phyloP scores from a whole-genome alignment of 768 basidiomycete species.

The Lactifluus piperatus region DNA sequence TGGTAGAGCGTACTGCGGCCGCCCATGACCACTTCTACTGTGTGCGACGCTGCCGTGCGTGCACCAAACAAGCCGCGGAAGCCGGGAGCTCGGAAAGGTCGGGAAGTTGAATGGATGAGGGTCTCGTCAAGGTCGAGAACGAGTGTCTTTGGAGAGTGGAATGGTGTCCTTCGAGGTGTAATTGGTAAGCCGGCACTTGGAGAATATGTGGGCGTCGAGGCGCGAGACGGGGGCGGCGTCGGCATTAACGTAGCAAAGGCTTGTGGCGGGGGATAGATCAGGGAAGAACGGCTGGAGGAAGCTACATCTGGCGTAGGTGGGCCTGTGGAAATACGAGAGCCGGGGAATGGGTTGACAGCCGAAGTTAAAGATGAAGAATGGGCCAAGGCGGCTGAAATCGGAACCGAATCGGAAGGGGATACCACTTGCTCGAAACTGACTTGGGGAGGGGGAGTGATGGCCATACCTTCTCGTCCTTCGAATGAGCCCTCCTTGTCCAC shows the following conservation, averaged over 20 bases:
- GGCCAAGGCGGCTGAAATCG: neutral
- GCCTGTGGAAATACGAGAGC: slow-evolving; percentile 1
- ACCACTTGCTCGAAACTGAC: neutral
- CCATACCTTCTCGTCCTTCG: neutral
- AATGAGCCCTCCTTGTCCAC: neutral
- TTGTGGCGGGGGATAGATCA: neutral
- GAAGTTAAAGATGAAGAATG: neutral
- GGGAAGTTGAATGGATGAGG: slow-evolving; percentile 92
- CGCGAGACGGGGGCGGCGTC: slow-evolving; percentile 18
- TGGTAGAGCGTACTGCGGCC: slow-evolving; percentile 90
- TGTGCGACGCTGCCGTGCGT: slow-evolving; percentile 57
- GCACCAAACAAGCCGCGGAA: slow-evolving; percentile 49
- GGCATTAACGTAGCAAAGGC: slow-evolving; percentile 5
- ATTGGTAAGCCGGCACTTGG: slow-evolving; percentile 45
- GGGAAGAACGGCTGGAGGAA: neutral
- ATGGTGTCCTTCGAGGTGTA: slow-evolving; percentile 50
- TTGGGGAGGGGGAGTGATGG: neutral
- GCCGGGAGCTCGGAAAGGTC: slow-evolving; percentile 46
- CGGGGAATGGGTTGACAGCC: neutral
- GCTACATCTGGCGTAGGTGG: neutral
- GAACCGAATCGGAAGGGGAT: neutral
- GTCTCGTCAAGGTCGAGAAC: slow-evolving; percentile 98
- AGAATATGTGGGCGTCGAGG: slow-evolving; percentile 24
- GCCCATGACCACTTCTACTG: slow-evolving; percentile 87
- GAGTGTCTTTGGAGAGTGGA: slow-evolving; percentile 85